Percentiles rank a stretch among this genome's conserved stretches.
phyloP scores from a whole-genome alignment of 768 basidiomycete genomes.

The Podaxis carcinomalis region DNA sequence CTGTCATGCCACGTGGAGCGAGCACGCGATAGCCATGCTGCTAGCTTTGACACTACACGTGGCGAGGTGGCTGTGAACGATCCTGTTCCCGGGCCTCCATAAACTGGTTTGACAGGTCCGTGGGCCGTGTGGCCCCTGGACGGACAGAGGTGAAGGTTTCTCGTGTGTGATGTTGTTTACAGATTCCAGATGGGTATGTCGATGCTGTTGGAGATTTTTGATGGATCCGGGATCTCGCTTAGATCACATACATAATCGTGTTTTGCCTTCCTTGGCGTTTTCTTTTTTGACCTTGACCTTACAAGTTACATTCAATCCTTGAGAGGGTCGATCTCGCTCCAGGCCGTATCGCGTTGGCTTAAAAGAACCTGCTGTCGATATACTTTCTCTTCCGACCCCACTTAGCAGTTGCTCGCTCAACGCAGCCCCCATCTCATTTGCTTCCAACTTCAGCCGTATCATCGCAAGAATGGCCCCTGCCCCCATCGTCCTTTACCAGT shows the following conservation, averaged over 20 bases:
- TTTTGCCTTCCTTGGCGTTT: conserved; percentile 8
- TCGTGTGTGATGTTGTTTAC: conserved; percentile 6
- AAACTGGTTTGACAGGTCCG: conserved; percentile 25
- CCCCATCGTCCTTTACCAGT: conserved; percentile 6
- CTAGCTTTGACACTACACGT: conserved; percentile 23
- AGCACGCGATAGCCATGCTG: conserved; percentile 27
- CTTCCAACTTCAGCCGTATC: conserved; percentile 1
- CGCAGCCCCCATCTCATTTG: not conserved
- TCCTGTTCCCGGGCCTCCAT: conserved; percentile 31
- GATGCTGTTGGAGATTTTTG: conserved; percentile 10
- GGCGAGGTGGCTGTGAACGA: conserved; percentile 26
- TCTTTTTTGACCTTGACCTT: conserved; percentile 11
- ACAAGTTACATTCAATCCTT: conserved; percentile 6
- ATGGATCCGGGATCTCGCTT: conserved; percentile 12
- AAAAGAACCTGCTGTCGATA: conserved; percentile 2
- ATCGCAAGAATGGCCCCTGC: conserved; percentile 10
- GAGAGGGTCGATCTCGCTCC: conserved; percentile 1
- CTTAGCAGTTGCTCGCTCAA: not conserved
- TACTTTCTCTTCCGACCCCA: not conserved
- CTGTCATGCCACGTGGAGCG: conserved; percentile 27
- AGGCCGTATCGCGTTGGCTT: conserved; percentile 7
- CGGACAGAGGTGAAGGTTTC: conserved; percentile 1
- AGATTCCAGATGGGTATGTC: conserved; percentile 8
- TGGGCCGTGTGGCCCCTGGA: conserved; percentile 9
- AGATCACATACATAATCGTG: conserved; percentile 11